phyloP scores from a whole-genome alignment of 495 filamentous ascomycete genomes.

The Hypoxylon lienhwacheense region DNA sequence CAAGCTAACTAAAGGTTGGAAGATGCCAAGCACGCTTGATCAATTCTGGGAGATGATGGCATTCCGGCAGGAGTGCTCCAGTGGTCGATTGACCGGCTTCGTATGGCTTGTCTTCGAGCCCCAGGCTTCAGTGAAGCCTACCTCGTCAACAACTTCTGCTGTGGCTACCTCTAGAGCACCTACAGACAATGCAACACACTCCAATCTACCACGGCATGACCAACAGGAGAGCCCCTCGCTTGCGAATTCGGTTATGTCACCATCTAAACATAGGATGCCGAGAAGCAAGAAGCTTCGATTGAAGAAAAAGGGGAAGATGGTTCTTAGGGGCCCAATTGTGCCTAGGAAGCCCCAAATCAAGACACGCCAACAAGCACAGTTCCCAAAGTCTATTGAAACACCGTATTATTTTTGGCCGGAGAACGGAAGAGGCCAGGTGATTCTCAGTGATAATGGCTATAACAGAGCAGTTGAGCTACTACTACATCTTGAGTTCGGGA shows the following conservation, averaged over 20 bases:
- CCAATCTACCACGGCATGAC: constrained; percentile 16
- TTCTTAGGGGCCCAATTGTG: constrained; percentile 56
- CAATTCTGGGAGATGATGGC: constrained; percentile 99
- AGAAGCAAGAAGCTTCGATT: constrained; percentile 29
- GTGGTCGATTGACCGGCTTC: constrained; percentile 88
- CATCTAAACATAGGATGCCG: constrained; percentile 13
- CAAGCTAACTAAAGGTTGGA: constrained; percentile 64
- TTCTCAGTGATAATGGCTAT: constrained; percentile 73
- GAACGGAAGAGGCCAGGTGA: constrained; percentile 65
- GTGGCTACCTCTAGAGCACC: constrained; percentile 15
- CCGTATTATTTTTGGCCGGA: constrained; percentile 71
- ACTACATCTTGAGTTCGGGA: constrained; percentile 82
- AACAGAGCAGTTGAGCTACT: constrained; percentile 75
- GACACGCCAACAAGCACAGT: constrained; percentile 46
- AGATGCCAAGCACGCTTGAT: constrained; percentile 75
- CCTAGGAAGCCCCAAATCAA: constrained; percentile 60
- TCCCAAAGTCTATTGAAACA: constrained; percentile 48
- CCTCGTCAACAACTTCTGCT: background rate
- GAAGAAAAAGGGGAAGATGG: constrained; percentile 42
- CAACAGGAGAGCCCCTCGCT: background rate
- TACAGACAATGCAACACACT: constrained; percentile 18
- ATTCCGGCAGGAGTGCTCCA: constrained; percentile 92
- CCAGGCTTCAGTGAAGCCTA: background rate
- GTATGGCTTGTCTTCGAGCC: constrained; percentile 85
- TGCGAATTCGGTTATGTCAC: constrained; percentile 4